Conservation (phyloP, 805 yeast genomes). For the Phaffomyces antillensis region DNA sequence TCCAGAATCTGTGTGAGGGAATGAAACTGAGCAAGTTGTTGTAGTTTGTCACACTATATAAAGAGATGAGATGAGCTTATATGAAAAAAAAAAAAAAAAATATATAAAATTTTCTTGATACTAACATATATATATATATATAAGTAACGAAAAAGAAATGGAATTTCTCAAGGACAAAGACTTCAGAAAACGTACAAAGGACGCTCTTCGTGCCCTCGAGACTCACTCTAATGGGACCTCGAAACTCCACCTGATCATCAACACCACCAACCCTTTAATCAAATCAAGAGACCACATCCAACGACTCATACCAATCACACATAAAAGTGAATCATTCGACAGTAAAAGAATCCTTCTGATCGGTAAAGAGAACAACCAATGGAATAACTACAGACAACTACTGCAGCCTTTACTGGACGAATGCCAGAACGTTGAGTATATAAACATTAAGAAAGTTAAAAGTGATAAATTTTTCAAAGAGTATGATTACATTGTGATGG, state of each 20-base stretch:
- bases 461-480: constrained; percentile 45
- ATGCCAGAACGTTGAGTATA: constrained; percentile 9
- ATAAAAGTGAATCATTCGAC: constrained; percentile 2
- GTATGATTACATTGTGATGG: constrained; percentile 62
- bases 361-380: constrained; percentile 47
- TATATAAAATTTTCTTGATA: too few relatives aligned
- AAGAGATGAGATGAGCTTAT: neutral
- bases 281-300: constrained; percentile 44
- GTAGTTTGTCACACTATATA: neutral
- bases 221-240: neutral
- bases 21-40: constrained; percentile 46
- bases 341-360: constrained; percentile 40
- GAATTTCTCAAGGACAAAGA: too few relatives aligned
- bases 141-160: too few relatives aligned
- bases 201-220: too few relatives aligned
- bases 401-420: constrained; percentile 12
- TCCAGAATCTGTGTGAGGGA: constrained; percentile 83
- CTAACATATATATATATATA: too few relatives aligned
- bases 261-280: constrained; percentile 39
- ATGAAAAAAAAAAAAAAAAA: neutral
- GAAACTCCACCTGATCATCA: constrained; percentile 32
- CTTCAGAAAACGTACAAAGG: too few relatives aligned
- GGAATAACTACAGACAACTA: constrained; percentile 18
- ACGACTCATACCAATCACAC: constrained; percentile 46
- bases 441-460: constrained; percentile 45